Evolutionary conservation across 805 yeast species (phyloP), one percentile per base, ranked within the genome.

Genomic region (Zygotorulaspora danielsina): DNA sequence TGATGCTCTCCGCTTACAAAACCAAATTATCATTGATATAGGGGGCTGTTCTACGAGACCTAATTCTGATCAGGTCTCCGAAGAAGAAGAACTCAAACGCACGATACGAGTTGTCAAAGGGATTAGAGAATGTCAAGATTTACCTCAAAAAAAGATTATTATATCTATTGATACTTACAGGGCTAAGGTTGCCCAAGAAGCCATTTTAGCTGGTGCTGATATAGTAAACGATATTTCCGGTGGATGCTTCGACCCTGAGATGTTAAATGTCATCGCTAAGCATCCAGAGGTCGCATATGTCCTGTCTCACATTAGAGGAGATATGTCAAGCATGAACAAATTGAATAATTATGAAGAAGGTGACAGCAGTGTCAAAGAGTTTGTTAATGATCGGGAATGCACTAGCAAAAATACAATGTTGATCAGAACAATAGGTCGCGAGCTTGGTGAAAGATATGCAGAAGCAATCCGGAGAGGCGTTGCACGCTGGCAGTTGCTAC

Each of bases 1-100:
- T 0, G 65, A 72, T 16, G 88, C 86, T 1, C 85, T 88, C n/a
- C 69, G 70, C 19, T 32, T 56, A 12, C 51, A 48, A 31, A 53
- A 55, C 3, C 33, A 24, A 12, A 35, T 63, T 8, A 84, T 93
- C 20, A 70, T 93, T 26, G 98, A 93, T 59, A 73, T 93, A 39
- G 98, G 98, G 6, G 98, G 98, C 2, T 85, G 87, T 41, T 86
- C 96, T 1, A 93, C 98, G 0, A 73, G 94, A 36, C 98, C 98
- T 0, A 86, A 87, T 1, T 77, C 94, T 1, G 53, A 49, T 1
- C 85, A 77, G 39, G 80, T 83, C 0, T 53, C 73, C 2, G 72
- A 60, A 15, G 73, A 72, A n/a, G 89, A 76, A 39, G 98, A 93
- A 58, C 50, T 84, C 33, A 53, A 52, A 2, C 64, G 97, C 30